These are phyloP conservation scores for Didymella sp. DNA, from an alignment of 2,329 filamentous ascomycete genomes.

Conservation along the genomic window DNA sequence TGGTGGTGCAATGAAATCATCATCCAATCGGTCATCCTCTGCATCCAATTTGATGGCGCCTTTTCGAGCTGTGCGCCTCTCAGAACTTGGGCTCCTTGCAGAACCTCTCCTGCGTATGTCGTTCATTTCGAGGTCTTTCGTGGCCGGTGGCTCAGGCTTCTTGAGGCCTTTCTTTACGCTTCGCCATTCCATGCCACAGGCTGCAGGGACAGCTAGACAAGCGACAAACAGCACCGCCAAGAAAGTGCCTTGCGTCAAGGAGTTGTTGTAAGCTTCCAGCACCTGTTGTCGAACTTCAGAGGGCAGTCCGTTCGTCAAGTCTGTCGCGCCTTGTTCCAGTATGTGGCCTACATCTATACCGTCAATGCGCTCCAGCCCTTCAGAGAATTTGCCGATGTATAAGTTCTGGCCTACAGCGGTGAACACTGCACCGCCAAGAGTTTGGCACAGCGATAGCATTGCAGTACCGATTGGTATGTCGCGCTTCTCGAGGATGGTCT, in stretches of 20 bases:
- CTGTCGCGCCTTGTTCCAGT: conserved; percentile 60
- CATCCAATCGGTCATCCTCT: neutral
- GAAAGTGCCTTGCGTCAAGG: conserved; percentile 55
- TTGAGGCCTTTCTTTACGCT: conserved; percentile 63
- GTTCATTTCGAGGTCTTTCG: conserved; percentile 12
- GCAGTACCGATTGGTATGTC: conserved; percentile 55
- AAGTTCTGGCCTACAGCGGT: conserved; percentile 56
- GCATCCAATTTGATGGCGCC: neutral
- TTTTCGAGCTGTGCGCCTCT: neutral
- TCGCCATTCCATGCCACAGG: conserved; percentile 67
- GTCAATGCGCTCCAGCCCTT: conserved; percentile 43
- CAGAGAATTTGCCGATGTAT: conserved; percentile 54
- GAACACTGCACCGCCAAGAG: conserved; percentile 56
- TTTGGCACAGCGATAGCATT: conserved; percentile 55
- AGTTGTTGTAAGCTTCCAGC: conserved; percentile 40
- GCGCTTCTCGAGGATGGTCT: conserved; percentile 49
- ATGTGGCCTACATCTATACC: conserved; percentile 51
- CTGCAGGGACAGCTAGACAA: conserved; percentile 61
- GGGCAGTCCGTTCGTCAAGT: conserved; percentile 55
- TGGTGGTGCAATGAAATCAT: conserved; percentile 9
- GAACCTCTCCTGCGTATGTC: neutral
- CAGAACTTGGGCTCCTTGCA: neutral
- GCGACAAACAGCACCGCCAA: conserved; percentile 65
- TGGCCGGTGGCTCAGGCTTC: neutral
- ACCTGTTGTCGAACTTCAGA: conserved; percentile 22